Conservation (phyloP, 768 basidiomycete species). For the Boletellus emodensis region DNA sequence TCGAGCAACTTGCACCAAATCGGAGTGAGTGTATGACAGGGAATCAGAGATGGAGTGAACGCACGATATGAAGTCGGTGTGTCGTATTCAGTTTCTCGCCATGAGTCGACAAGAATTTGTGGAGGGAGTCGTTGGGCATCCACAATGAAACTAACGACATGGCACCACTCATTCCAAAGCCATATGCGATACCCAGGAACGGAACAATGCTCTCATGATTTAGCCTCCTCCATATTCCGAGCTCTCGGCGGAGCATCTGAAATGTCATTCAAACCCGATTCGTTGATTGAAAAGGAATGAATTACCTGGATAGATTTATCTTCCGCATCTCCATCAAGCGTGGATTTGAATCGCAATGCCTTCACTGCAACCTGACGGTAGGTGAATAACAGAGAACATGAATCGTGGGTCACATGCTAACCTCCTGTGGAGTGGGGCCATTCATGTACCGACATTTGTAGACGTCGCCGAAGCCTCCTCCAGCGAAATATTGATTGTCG, state of each 20-base stretch:
- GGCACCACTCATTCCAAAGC: not conserved
- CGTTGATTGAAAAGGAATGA: too few relatives aligned
- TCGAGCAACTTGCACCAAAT: too few relatives aligned
- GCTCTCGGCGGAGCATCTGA: conserved; percentile 3
- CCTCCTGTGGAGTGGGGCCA: too few relatives aligned
- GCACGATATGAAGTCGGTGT: not conserved
- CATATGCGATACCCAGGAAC: not conserved
- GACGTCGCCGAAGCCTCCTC: conserved; percentile 4
- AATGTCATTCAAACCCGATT: not conserved
- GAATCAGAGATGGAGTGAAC: not conserved
- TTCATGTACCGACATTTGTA: not conserved
- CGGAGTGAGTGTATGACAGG: too few relatives aligned
- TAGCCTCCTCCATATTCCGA: conserved; percentile 9
- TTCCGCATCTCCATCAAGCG: not conserved
- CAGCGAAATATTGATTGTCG: not conserved
- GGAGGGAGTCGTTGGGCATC: conserved; percentile 24
- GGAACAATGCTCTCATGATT: not conserved
- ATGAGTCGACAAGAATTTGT: conserved; percentile 9
- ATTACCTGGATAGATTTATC: not conserved
- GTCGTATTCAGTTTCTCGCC: not conserved
- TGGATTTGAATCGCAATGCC: conserved; percentile 2
- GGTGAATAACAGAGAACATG: not conserved
- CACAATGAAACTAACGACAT: conserved; percentile 22
- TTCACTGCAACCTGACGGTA: conserved; percentile 4
- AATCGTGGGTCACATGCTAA: not conserved